These are phyloP conservation scores for Isoetes engelmannii DNA, from an alignment of 83 land plant genomes.

Conservation along the genomic window DNA sequence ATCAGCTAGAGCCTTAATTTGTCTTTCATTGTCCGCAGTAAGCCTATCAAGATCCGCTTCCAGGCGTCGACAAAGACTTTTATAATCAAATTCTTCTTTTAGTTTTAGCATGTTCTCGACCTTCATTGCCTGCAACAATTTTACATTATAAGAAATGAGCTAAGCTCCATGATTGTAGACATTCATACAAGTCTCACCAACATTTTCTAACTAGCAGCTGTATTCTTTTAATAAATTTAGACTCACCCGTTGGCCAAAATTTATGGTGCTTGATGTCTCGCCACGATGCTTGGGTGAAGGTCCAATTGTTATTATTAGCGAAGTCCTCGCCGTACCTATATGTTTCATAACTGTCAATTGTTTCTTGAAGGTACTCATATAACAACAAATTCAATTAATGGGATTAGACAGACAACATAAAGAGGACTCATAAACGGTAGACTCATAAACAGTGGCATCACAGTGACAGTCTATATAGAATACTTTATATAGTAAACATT, in stretches of 20 bases:
- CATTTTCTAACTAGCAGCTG: not conserved
- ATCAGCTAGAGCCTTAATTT: constrained; percentile 41
- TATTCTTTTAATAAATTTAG: not conserved
- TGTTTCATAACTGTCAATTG: too few relatives aligned
- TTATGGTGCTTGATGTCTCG: constrained; percentile 59
- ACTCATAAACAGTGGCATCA: too few relatives aligned
- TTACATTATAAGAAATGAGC: not conserved
- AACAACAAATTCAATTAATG: too few relatives aligned
- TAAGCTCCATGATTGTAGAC: not conserved
- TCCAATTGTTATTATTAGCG: constrained; percentile 59
- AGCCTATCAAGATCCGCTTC: constrained; percentile 65
- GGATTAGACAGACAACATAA: too few relatives aligned
- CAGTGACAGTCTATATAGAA: too few relatives aligned
- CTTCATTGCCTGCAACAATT: constrained; percentile 72
- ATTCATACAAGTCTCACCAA: not conserved
- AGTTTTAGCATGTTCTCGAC: constrained; percentile 87
- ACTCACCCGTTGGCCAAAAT: constrained; percentile 70
- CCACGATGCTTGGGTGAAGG: constrained; percentile 49
- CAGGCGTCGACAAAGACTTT: constrained; percentile 68
- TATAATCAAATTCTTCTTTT: constrained; percentile 91
- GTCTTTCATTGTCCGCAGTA: constrained; percentile 71
- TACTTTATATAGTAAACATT: too few relatives aligned
- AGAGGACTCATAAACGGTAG: too few relatives aligned
- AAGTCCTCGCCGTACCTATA: constrained; percentile 64
- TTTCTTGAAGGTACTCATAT: too few relatives aligned